A percentile compares a stretch with the other conserved stretches of the same genome.
Evolutionary conservation across 495 filamentous ascomycete genomes (phyloP).

Genomic region (Aspergillus wentii): DNA sequence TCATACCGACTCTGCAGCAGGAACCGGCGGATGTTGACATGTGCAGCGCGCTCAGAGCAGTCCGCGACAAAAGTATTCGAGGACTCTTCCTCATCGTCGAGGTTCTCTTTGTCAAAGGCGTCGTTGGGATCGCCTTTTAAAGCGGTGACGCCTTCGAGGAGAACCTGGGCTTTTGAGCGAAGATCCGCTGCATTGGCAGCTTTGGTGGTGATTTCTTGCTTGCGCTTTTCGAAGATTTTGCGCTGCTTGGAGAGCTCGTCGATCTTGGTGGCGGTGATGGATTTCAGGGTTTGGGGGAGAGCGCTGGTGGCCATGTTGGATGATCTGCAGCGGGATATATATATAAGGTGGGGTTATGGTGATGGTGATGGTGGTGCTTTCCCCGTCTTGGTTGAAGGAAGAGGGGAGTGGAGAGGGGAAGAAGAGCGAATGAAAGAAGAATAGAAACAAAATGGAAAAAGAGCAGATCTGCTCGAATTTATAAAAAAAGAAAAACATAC

Average conservation of each 20-base stretch:
- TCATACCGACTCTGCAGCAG: slow-evolving; percentile 54
- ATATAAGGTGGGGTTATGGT: neutral
- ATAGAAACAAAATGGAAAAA: too few species aligned
- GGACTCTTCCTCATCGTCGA: slow-evolving; percentile 18
- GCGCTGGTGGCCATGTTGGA: slow-evolving; percentile 12
- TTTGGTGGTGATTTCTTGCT: slow-evolving; percentile 24
- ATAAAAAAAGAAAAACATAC: too few species aligned
- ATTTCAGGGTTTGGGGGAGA: slow-evolving; percentile 58
- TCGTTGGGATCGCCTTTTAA: slow-evolving; percentile 33
- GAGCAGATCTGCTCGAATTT: too few species aligned
- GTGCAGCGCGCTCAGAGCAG: slow-evolving; percentile 15
- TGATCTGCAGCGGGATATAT: neutral
- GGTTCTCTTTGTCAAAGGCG: slow-evolving; percentile 32
- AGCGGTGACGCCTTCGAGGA: slow-evolving; percentile 36
- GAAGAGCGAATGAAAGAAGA: neutral
- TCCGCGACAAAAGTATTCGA: slow-evolving; percentile 5
- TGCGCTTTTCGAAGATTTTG: slow-evolving; percentile 41
- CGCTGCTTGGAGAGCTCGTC: slow-evolving; percentile 57
- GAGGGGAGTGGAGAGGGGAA: neutral
- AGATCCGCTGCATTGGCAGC: slow-evolving; percentile 22
- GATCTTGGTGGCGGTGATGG: slow-evolving; percentile 63
- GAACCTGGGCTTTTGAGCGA: slow-evolving; percentile 21
- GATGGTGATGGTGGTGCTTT: too few species aligned
- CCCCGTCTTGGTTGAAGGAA: too few species aligned
- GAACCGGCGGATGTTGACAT: slow-evolving; percentile 45